Percentiles rank a stretch among this genome's conserved stretches.
These are phyloP conservation scores for Tricholoma hemisulphureum DNA, from an alignment of 768 basidiomycete species.

Conservation along the genomic window DNA sequence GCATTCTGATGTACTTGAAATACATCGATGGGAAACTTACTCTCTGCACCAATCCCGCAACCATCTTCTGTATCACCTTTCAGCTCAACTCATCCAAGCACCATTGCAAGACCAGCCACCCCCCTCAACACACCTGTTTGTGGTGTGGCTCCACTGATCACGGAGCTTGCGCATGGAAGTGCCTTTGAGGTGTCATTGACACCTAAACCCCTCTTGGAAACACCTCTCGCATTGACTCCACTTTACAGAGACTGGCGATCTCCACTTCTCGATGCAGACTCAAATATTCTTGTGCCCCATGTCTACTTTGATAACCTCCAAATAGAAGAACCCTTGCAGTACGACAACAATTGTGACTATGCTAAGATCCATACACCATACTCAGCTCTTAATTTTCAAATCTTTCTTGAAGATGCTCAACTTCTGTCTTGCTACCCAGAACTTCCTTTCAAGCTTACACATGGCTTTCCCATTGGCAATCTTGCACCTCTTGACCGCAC, in stretches of 20 bases:
- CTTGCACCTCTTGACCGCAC: not conserved
- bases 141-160: too few relatives aligned
- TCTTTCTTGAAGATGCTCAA: not conserved
- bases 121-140: too few relatives aligned
- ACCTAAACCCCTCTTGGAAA: too few relatives aligned
- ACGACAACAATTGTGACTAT: slow-evolving; percentile 4
- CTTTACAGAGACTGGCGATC: too few relatives aligned
- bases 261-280: not conserved
- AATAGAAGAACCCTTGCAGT: slow-evolving; percentile 1
- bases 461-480: slow-evolving; percentile 4
- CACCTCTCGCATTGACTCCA: too few relatives aligned
- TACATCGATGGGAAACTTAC: slow-evolving; percentile 7
- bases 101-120: not conserved
- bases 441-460: too few relatives aligned
- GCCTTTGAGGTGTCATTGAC: too few relatives aligned
- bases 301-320: too few relatives aligned
- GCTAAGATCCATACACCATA: slow-evolving; percentile 7
- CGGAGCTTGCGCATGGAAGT: too few relatives aligned
- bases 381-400: too few relatives aligned
- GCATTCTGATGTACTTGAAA: slow-evolving; percentile 1
- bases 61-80: slow-evolving; percentile 6
- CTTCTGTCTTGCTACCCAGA: not conserved
- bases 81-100: not conserved
- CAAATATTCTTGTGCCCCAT: slow-evolving; percentile 10
- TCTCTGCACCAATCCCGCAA: slow-evolving; percentile 4